These are phyloP conservation scores for Zanthoxylum bungeanum DNA, from an alignment of 345 rosid genomes.

Conservation along the genomic window DNA sequence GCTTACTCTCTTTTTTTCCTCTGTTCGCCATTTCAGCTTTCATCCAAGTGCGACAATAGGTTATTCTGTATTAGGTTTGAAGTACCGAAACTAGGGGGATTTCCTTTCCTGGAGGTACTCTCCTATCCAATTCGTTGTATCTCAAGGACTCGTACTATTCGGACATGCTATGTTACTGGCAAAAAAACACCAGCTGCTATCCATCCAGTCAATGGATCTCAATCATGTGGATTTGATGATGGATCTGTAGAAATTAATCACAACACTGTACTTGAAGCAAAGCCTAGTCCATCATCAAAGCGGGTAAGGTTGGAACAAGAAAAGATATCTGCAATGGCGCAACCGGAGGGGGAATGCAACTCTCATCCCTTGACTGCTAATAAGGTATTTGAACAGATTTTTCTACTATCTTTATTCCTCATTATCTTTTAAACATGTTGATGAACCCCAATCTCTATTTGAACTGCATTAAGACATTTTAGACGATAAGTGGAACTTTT, in stretches of 20 bases:
- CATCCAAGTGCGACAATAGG: constrained; percentile 76
- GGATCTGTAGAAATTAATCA: constrained; percentile 36
- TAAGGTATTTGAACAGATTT: constrained; percentile 42
- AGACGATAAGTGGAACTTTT: background rate
- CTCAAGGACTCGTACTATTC: constrained; percentile 45
- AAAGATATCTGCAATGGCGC: constrained; percentile 35
- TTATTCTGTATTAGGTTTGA: constrained; percentile 63
- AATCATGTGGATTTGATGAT: constrained; percentile 31
- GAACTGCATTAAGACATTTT: background rate
- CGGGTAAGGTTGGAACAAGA: constrained; percentile 55
- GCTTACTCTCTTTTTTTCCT: background rate
- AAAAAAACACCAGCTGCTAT: constrained; percentile 39
- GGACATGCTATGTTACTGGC: constrained; percentile 38
- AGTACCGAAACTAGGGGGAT: constrained; percentile 45
- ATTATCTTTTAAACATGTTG: background rate
- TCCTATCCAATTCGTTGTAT: constrained; percentile 70
- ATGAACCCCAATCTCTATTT: background rate
- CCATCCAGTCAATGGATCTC: constrained; percentile 33
- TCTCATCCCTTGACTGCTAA: constrained; percentile 35
- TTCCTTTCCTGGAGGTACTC: constrained; percentile 62
- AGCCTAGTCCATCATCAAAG: constrained; percentile 53
- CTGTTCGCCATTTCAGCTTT: constrained; percentile 57
- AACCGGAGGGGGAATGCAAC: constrained; percentile 46
- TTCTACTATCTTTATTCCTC: too few relatives aligned
- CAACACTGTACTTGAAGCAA: constrained; percentile 40